Evolutionary conservation across 352 stramenopile species (phyloP), one percentile per base, ranked within the genome.

Genomic region (Albugo candida): DNA sequence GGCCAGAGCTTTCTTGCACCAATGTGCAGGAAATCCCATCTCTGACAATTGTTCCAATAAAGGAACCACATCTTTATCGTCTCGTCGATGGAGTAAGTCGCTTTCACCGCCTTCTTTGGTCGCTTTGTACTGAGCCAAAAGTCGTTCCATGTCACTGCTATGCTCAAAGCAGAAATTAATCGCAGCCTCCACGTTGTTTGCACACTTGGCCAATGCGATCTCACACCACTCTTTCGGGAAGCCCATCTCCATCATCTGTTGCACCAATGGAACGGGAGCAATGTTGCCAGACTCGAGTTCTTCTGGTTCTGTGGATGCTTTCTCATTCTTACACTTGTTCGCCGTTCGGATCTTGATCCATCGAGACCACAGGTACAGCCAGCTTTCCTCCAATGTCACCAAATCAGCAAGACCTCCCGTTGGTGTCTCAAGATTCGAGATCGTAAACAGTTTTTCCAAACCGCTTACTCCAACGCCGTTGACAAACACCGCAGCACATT

Each of bases 101-200:
- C 71, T 47, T n/a, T 77, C 63, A 38, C 53, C 49, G 13, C 42
- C 44, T 47, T 76, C 66, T 56, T 65, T 67, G 12, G 55, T 68
- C 24, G 72, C 65, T 35, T 85, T 77, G 49, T 87, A 70, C 39
- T 91, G 70, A 19, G 71, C 59, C 17, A 95, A 63, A 34, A 95
- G 60, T 31, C 75, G 74, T 41, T 92, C 79, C 83, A 95, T 95
- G 38, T 95, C 83, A 45, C 67, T 80, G 39, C 78, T 89, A 58
- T 95, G 83, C 53, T 95, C 83, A 47, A 95, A 94, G 51, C 83
- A 95, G 55, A 93, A 93, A 52, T 93, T 94, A 47, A 95, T 93
- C 16, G 83, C 83, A 42, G 76, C 73, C 56, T 93, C 83, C 19
- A 94, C 79, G 51, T 92, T 92, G 21, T 89, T 79, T 35, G 79